phyloP scores from a whole-genome alignment of 306 rosid genomes.

The Lathyrus oleraceus region DNA sequence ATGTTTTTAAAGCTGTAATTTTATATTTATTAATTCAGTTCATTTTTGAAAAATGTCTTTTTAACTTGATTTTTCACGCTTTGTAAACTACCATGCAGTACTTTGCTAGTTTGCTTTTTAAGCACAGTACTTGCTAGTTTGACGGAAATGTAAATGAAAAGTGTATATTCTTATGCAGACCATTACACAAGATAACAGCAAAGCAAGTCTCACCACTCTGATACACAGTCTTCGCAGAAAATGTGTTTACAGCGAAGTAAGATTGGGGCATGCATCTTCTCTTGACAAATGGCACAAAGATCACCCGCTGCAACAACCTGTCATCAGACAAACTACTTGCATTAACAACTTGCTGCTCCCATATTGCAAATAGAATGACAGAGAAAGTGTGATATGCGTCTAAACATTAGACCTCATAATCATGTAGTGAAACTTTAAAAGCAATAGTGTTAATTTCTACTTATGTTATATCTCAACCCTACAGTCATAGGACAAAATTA shows the following conservation, averaged over 20 bases:
- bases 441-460: not conserved
- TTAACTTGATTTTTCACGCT: not conserved
- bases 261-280: constrained; percentile 96
- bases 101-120: not conserved
- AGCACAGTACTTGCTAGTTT: not conserved
- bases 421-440: not conserved
- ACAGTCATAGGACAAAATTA: constrained; percentile 15
- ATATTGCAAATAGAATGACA: constrained; percentile 6
- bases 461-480: not conserved
- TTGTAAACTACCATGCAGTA: not conserved
- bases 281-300: constrained; percentile 98
- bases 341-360: constrained; percentile 23
- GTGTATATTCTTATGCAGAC: constrained; percentile 23
- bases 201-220: constrained; percentile 74
- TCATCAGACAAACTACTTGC: constrained; percentile 35
- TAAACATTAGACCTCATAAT: not conserved
- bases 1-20: not conserved
- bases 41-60: not conserved
- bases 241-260: constrained; percentile 93
- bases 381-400: not conserved
- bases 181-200: constrained; percentile 20
- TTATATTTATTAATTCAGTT: not conserved
- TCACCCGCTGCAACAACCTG: constrained; percentile 94
- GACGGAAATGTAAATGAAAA: constrained; percentile 12
- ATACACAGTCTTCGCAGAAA: constrained; percentile 97